Base-by-base conservation (phyloP, 2,329 filamentous ascomycete genomes). In the Cladosporium velox region DNA sequence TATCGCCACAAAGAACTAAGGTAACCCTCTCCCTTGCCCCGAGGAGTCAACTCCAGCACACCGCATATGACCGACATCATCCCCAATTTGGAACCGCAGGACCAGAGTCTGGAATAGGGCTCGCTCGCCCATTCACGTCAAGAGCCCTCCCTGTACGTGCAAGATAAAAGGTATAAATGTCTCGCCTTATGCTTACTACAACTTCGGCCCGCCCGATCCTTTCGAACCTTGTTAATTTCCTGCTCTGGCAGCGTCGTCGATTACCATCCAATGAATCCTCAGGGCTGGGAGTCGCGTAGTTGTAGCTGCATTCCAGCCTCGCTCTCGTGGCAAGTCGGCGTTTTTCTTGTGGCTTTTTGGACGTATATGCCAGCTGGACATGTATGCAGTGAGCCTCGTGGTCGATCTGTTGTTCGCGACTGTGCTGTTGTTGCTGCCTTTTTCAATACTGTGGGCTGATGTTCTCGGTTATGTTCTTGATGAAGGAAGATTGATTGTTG, bases 401-500 rank as follows among this genome's bases (percentile, higher is more conserved):
- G n/a, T 47, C 10, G 41, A 47, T 47, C 8, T 21, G 4, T 11
- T 3, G n/a, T 12, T 2, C n/a, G n/a, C n/a, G n/a, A n/a, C n/a
- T n/a, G n/a, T n/a, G n/a, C 24, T 24, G 24, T 47, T 47, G 41
- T 7, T 21, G n/a, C n/a, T n/a, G n/a, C n/a, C n/a, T 1, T 21
- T 47, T 52, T 52, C 49, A 24, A 52, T 52, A 52, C 26, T 30
- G 49, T 52, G 49, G 49, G 11, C 49, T 52, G 24, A 52, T 52
- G 26, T 30, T 47, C n/a, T 47, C 41, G 41, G n/a, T 47, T 47
- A 24, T 47, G 7, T 0, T 47, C 41, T 47, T 47, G 41, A 4
- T n/a, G 5, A 21, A 11, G 8, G 41, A 47, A 2, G 41, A 47
- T 47, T 47, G 41, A 21, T 21, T 24, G n/a, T 47, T 47, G 41